Conservation (phyloP, 2,329 filamentous ascomycete species). For the Alternaria brassicicola region DNA sequence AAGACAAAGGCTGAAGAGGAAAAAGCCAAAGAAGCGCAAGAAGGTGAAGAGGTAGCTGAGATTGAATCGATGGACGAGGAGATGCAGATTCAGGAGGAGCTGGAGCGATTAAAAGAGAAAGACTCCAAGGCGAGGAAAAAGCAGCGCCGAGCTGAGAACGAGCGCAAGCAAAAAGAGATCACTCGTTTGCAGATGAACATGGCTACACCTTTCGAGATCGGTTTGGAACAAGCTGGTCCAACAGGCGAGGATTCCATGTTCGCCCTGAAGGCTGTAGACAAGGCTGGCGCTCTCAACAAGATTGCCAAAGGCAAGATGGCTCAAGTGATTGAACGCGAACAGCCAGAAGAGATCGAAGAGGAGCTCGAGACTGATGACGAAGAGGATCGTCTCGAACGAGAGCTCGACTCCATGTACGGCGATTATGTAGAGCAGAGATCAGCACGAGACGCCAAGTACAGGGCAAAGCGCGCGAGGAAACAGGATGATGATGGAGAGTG, state of each 20-base stretch:
- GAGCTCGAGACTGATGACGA: conserved; percentile 72
- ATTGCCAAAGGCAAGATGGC: conserved; percentile 82
- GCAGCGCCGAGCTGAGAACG: conserved; percentile 85
- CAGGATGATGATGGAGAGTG: conserved; percentile 79
- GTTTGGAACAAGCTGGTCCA: conserved; percentile 82
- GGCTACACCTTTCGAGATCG: conserved; percentile 94
- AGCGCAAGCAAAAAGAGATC: conserved; percentile 92
- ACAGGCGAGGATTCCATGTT: conserved; percentile 85
- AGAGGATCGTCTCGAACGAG: conserved; percentile 78
- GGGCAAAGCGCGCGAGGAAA: conserved; percentile 85
- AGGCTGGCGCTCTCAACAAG: conserved; percentile 70
- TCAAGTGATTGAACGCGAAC: conserved; percentile 62
- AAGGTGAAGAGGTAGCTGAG: conserved; percentile 74
- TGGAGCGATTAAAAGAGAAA: conserved; percentile 81
- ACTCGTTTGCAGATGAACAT: conserved; percentile 98
- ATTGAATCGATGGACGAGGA: conserved; percentile 95
- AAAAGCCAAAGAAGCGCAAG: conserved; percentile 49
- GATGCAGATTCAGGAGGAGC: conserved; percentile 83
- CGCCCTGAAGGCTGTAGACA: conserved; percentile 79
- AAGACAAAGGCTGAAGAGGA: conserved; percentile 60
- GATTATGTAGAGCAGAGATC: conserved; percentile 81
- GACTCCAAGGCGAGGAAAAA: conserved; percentile 79
- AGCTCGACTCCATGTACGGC: conserved; percentile 88
- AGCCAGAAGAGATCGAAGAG: conserved; percentile 54
- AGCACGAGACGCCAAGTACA: conserved; percentile 81